phyloP scores from a whole-genome alignment of 139 green algal genomes.

The Tetratostichococcus sp. region DNA sequence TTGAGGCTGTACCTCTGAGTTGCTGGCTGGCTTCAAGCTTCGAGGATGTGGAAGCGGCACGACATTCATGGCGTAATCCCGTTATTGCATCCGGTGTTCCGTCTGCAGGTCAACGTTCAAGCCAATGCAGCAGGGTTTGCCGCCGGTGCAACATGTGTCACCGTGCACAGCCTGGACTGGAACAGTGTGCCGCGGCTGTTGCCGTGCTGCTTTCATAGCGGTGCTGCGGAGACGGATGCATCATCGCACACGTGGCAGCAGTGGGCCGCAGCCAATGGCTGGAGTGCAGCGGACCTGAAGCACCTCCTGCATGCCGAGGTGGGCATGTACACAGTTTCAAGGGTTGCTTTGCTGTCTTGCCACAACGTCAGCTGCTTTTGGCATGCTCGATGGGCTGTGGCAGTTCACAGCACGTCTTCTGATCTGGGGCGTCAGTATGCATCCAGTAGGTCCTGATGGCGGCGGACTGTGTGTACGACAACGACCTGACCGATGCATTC shows the following conservation, averaged over 20 bases:
- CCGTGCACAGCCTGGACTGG: neutral
- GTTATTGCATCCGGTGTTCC: too few species aligned
- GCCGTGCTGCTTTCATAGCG: neutral
- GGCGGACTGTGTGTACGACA: constrained; percentile 25
- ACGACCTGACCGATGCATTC: constrained; percentile 21
- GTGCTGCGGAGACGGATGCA: too few species aligned
- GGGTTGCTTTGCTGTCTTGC: too few species aligned
- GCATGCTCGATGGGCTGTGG: too few species aligned
- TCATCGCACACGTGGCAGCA: too few species aligned
- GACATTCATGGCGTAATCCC: too few species aligned
- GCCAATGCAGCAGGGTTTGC: neutral
- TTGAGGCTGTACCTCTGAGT: neutral
- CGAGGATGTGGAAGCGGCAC: too few species aligned
- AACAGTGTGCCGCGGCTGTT: too few species aligned
- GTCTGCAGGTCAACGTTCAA: neutral
- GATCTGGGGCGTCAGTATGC: too few species aligned
- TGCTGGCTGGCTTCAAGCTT: too few species aligned
- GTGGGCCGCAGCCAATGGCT: neutral
- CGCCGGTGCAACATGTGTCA: neutral
- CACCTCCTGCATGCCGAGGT: neutral
- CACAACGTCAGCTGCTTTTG: too few species aligned
- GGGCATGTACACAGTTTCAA: neutral
- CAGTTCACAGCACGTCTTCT: too few species aligned
- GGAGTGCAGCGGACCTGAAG: neutral
- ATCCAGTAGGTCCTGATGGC: constrained; percentile 17